Evolutionary conservation across 768 basidiomycete genomes (phyloP), one percentile per base, ranked within the genome.

Genomic region (Pulveroboletus sp.): DNA sequence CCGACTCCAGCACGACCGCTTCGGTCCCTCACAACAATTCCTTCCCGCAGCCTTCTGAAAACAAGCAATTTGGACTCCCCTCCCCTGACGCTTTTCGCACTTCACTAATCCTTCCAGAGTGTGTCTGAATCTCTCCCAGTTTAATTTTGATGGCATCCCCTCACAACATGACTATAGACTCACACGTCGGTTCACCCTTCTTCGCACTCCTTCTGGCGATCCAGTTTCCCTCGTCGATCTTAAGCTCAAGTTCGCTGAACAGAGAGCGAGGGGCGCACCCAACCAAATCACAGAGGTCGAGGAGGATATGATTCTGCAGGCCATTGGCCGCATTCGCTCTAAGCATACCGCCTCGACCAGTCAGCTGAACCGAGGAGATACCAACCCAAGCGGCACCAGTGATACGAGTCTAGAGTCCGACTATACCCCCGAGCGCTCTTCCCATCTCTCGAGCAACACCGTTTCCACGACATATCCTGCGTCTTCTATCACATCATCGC

Each of bases 21-120:
- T 73, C 75, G 41, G 57, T 70, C 44, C 70, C 76, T 49, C 67
- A 68, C 50, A 49, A 54, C 53, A 56, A 47, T 23, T 53, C 59
- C 58, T 58, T 64, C 58, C 51, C 65, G 34, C 68, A 64, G 13
- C 58, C 67, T 44, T 57, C 66, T 55, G 65, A 73, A 36, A 70
- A 69, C 51, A 73, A 72, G 38, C 55, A 64, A 41, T 71, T 82
- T 42, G 74, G 78, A 55, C 75, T 92, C 16, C 84, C 86, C 45
- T 78, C 85, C 9, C 71, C 76, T 37, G 81, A 78, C 72, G 82
- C 89, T 68, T 93, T 93, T 73, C 85, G 90, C 61, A 89, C 90
- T 26, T 90, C 89, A 51, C 78, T 86, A 63, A 90, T 93, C 60
- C 71, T 93, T 42, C 88, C 88, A 65, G 87, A 86, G 90, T 93